Percentiles rank a stretch among this genome's conserved stretches.
Evolutionary conservation across 2,329 filamentous ascomycete species (phyloP).

Genomic region (Fusarium sp.): DNA sequence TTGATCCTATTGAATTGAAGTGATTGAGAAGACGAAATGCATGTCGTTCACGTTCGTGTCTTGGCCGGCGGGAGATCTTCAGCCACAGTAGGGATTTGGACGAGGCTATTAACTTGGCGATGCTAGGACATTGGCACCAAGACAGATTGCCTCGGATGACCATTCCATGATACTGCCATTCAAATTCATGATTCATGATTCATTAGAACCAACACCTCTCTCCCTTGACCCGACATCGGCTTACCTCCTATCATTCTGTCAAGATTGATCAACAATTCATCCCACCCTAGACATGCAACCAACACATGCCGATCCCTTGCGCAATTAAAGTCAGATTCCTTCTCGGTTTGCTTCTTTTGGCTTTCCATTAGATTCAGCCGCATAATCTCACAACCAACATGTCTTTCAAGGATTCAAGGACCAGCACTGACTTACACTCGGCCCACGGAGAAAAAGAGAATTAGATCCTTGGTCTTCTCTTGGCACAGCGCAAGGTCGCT

Average conservation of each 20-base stretch:
- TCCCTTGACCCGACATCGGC: background rate
- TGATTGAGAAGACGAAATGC: background rate
- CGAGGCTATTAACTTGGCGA: conserved; percentile 32
- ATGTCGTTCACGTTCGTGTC: conserved; percentile 10
- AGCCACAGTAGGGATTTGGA: background rate
- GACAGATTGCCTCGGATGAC: too few relatives aligned
- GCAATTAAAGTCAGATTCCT: background rate
- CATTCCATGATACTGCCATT: too few relatives aligned
- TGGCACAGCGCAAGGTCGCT: conserved; percentile 12
- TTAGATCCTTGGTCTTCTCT: background rate
- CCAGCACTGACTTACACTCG: background rate
- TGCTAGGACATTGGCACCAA: conserved; percentile 2
- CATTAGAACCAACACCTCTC: background rate
- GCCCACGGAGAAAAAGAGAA: background rate
- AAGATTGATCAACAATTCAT: background rate
- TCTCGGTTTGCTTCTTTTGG: conserved; percentile 11
- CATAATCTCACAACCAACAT: background rate
- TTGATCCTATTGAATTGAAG: background rate
- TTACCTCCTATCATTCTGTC: background rate
- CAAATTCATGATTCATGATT: background rate
- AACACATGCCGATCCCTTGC: background rate
- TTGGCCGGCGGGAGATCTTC: conserved; percentile 34
- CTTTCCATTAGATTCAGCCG: background rate
- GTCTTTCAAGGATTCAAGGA: background rate
- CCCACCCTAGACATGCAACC: background rate